These are phyloP conservation scores for Saccharomyces hybrid DNA, from an alignment of 1,139 yeast species.

Conservation along the genomic window DNA sequence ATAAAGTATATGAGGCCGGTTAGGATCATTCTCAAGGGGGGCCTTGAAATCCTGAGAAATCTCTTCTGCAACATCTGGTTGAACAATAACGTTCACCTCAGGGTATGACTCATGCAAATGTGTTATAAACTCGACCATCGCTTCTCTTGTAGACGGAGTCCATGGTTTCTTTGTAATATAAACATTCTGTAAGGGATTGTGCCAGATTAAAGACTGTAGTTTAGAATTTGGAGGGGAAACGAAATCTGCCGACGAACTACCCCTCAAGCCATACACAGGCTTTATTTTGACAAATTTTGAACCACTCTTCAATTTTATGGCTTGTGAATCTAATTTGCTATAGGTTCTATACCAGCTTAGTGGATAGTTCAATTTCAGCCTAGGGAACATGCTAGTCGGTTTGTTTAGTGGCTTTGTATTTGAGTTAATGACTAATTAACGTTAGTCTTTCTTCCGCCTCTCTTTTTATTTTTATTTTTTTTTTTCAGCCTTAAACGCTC, in stretches of 20 bases:
- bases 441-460: too few species aligned
- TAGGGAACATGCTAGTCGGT: background rate
- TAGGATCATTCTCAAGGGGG: constrained; percentile 26
- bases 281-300: constrained; percentile 23
- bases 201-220: constrained; percentile 45
- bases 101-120: constrained; percentile 54
- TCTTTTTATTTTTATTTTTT: too few species aligned
- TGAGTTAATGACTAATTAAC: too few species aligned
- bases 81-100: constrained; percentile 67
- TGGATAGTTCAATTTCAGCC: background rate
- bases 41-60: constrained; percentile 39
- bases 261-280: constrained; percentile 22
- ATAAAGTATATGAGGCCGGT: constrained; percentile 36
- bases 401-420: too few species aligned
- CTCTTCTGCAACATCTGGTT: constrained; percentile 70
- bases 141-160: constrained; percentile 55
- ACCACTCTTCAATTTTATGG: background rate
- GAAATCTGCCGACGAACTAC: constrained; percentile 31
- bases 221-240: constrained; percentile 42
- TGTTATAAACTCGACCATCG: constrained; percentile 57
- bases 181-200: constrained; percentile 55
- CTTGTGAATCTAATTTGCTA: background rate
- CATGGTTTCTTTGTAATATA: constrained; percentile 81
- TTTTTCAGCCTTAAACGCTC: too few species aligned
- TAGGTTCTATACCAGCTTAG: background rate